Base-by-base conservation (phyloP, 2,329 filamentous ascomycete genomes). In the Xylariaceae sp. region DNA sequence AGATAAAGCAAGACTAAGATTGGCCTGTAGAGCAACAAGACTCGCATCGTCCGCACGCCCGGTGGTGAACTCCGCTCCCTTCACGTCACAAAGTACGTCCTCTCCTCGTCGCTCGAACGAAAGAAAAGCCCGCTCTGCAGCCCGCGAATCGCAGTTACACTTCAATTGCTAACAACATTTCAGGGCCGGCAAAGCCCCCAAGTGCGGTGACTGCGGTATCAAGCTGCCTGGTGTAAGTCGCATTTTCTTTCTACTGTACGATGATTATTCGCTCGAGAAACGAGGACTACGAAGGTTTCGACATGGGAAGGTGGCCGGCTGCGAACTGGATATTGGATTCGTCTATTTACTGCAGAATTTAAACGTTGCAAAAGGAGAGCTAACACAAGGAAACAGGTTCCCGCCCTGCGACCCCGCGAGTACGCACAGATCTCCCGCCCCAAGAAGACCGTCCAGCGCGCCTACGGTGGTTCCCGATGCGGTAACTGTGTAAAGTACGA, bases 401-500 rank as follows among this genome's bases (percentile, higher is more conserved):
- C 94, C 71, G 94, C 95, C 71, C 92, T 99, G 74, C 91, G 94
- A 74, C 94, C 94, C 73, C 91, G 91, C 81, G 89, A 99, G 83
- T 99, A 99, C 81, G 81, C 94, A 70, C 86, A 88, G 75, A 88
- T 99, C 80, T 96, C 91, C 73, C 91, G 92, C 80, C 92, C 95
- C 75, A 91, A 96, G 87, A 99, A 99, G 90, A 96, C 90, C 71
- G 94, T 99, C 75, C 89, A 94, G 82, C 91, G 94, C 71, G 91
- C 94, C 72, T 99, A 99, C 77, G 91, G 94, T 76, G 94, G 94
- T 73, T 96, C 91, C 71, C 89, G 94, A 85, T 99, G 94, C 83
- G 91, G 88, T 74, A 94, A 90, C 84, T 99, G 94, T 78, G 94
- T 99, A 69, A 91, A 92, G 58, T 60, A 60, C 51, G 58, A 50